Conservation (phyloP, 2,329 filamentous ascomycete species). For the Ophiostoma angusticollis region DNA sequence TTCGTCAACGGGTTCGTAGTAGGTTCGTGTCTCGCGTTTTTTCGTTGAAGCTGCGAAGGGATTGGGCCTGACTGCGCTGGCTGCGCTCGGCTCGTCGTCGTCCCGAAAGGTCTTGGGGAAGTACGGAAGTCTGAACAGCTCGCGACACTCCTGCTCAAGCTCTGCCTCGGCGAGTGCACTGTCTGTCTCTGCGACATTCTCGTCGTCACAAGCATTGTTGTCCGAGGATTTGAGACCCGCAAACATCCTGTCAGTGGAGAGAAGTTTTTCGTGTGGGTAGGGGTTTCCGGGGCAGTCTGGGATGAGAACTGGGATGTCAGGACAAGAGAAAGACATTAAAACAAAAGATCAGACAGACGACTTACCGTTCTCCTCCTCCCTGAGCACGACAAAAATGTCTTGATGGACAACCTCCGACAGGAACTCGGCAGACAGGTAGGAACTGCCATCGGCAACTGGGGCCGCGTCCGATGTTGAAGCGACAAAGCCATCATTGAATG, state of each 20-base stretch:
- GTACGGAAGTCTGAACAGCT: too few species aligned
- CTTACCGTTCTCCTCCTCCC: neutral
- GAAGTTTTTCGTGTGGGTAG: neutral
- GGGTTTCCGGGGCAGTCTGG: too few species aligned
- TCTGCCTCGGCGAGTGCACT: neutral
- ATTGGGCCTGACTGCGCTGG: too few species aligned
- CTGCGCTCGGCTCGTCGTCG: neutral
- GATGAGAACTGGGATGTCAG: too few species aligned
- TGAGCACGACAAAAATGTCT: neutral
- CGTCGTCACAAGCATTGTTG: neutral
- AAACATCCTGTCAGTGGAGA: conserved; percentile 1
- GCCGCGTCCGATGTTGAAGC: neutral
- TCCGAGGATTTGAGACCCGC: neutral
- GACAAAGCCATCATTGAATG: too few species aligned
- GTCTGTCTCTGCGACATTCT: neutral
- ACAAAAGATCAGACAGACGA: too few species aligned
- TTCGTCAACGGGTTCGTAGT: neutral
- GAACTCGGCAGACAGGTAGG: neutral
- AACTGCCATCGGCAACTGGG: neutral
- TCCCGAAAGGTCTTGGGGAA: too few species aligned
- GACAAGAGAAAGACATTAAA: too few species aligned
- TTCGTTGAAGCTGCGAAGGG: neutral
- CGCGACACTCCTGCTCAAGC: neutral
- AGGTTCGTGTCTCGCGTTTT: too few species aligned
- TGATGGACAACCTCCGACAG: too few species aligned